A percentile compares a stretch with the other conserved stretches of the same genome.
phyloP scores from a whole-genome alignment of 2,329 filamentous ascomycete genomes.

The Exophiala sp. region DNA sequence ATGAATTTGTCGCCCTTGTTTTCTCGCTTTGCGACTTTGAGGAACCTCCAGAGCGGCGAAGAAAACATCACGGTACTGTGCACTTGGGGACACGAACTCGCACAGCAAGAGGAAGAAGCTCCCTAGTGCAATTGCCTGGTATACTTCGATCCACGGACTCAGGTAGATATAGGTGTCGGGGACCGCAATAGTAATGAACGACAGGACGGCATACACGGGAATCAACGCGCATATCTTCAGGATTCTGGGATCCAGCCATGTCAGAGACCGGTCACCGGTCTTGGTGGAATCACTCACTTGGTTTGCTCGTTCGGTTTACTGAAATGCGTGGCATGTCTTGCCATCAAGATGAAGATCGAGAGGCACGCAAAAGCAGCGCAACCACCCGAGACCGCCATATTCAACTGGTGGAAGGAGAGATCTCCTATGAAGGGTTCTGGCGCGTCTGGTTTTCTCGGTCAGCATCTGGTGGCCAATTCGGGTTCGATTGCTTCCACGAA shows the following conservation, averaged over 20 bases:
- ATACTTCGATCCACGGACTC: conserved; percentile 36
- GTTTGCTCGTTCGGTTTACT: conserved; percentile 41
- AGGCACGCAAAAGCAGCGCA: conserved; percentile 34
- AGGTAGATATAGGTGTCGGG: conserved; percentile 40
- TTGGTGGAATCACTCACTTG: conserved; percentile 29
- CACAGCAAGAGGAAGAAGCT: conserved; percentile 44
- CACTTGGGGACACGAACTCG: conserved; percentile 38
- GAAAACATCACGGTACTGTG: conserved; percentile 34
- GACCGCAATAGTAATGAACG: conserved; percentile 38
- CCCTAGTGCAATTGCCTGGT: conserved; percentile 40
- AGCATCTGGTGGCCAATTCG: too few relatives aligned
- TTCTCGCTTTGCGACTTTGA: conserved; percentile 24
- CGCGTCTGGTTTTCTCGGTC: too few relatives aligned
- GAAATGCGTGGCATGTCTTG: conserved; percentile 36
- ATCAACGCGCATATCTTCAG: conserved; percentile 41
- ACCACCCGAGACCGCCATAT: conserved; percentile 36
- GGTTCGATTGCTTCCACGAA: background rate
- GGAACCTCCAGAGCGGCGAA: conserved; percentile 33
- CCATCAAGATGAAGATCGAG: conserved; percentile 32
- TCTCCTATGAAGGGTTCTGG: conserved; percentile 25
- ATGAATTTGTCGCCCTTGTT: conserved; percentile 29
- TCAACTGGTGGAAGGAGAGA: conserved; percentile 34
- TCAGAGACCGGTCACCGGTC: background rate
- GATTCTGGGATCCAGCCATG: conserved; percentile 28
- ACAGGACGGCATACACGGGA: conserved; percentile 38